These are phyloP conservation scores for Ilyonectria destructans DNA, from an alignment of 2,329 filamentous ascomycete species.

Conservation along the genomic window DNA sequence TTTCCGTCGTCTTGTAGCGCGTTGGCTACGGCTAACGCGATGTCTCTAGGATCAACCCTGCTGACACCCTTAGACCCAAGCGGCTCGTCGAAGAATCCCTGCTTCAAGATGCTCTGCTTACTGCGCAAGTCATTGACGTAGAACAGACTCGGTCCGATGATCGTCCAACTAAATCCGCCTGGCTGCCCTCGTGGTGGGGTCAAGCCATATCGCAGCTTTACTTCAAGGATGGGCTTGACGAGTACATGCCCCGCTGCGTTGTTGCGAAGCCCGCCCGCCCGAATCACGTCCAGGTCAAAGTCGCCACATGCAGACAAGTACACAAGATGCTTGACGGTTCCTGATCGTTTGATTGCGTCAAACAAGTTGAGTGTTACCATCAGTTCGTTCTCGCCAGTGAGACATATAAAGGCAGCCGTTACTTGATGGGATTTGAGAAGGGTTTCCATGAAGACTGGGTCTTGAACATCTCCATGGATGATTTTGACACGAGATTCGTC, in stretches of 20 bases:
- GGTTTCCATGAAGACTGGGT: constrained; percentile 25
- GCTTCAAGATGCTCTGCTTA: constrained; percentile 26
- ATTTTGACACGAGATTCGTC: constrained; percentile 24
- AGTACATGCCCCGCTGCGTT: constrained; percentile 30
- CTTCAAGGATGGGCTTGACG: constrained; percentile 35
- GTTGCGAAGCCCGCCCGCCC: constrained; percentile 13
- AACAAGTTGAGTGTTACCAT: constrained; percentile 38
- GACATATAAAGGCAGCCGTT: constrained; percentile 28
- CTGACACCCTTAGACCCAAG: constrained; percentile 33
- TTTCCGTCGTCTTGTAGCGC: constrained; percentile 29
- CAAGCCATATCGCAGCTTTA: constrained; percentile 34
- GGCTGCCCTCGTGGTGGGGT: background rate
- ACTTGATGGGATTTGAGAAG: constrained; percentile 16
- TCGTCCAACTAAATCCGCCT: constrained; percentile 37
- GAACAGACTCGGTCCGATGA: constrained; percentile 34
- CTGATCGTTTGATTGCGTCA: constrained; percentile 22
- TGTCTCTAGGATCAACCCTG: constrained; percentile 31
- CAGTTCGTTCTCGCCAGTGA: constrained; percentile 34
- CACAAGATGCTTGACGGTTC: constrained; percentile 33
- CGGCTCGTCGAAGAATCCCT: constrained; percentile 33
- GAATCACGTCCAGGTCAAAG: constrained; percentile 29
- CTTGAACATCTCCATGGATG: constrained; percentile 30
- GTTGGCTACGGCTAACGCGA: constrained; percentile 31
- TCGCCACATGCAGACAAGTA: constrained; percentile 30
- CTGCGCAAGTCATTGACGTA: constrained; percentile 34